A percentile compares a stretch with the other conserved stretches of the same genome.
Conservation (phyloP, 495 filamentous ascomycete species). For the Trichoderma gamsii region DNA sequence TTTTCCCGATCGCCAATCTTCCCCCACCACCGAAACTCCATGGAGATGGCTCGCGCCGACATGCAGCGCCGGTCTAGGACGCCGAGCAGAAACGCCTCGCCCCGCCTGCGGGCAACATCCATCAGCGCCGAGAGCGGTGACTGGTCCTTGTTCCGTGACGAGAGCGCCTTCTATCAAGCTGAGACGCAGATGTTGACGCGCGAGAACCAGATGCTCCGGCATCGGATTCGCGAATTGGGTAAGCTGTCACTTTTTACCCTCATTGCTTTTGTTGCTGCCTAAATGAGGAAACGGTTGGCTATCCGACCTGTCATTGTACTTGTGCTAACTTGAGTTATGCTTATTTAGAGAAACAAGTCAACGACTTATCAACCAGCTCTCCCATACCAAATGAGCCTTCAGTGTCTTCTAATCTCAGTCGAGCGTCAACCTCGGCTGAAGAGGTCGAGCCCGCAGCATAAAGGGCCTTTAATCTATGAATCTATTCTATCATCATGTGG, state of each 20-base stretch:
- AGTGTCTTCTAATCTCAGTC: not conserved
- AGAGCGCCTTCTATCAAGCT: constrained; percentile 83
- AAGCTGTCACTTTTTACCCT: not conserved
- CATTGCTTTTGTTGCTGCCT: not conserved
- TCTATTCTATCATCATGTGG: not conserved
- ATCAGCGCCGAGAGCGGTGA: constrained; percentile 48
- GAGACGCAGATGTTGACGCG: constrained; percentile 80
- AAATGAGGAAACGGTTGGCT: not conserved
- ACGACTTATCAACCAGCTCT: not conserved
- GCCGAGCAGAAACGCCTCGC: constrained; percentile 50
- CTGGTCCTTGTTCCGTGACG: constrained; percentile 54
- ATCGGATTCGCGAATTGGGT: constrained; percentile 45
- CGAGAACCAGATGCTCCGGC: constrained; percentile 90
- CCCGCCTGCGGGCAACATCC: constrained; percentile 48
- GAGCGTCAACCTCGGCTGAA: not conserved
- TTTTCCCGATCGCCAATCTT: constrained; percentile 49
- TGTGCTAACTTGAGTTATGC: not conserved
- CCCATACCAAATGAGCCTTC: not conserved
- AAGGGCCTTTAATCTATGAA: not conserved
- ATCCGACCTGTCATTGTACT: not conserved
- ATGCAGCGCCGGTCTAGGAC: constrained; percentile 50
- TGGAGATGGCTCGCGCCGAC: constrained; percentile 50
- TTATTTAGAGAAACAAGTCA: constrained; percentile 11
- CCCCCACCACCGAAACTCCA: constrained; percentile 49
- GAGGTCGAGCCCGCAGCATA: not conserved